A percentile compares a stretch with the other conserved stretches of the same genome.
Evolutionary conservation across 1,284 basidiomycete genomes (phyloP).

Genomic region (Microstroma glucosiphilum): DNA sequence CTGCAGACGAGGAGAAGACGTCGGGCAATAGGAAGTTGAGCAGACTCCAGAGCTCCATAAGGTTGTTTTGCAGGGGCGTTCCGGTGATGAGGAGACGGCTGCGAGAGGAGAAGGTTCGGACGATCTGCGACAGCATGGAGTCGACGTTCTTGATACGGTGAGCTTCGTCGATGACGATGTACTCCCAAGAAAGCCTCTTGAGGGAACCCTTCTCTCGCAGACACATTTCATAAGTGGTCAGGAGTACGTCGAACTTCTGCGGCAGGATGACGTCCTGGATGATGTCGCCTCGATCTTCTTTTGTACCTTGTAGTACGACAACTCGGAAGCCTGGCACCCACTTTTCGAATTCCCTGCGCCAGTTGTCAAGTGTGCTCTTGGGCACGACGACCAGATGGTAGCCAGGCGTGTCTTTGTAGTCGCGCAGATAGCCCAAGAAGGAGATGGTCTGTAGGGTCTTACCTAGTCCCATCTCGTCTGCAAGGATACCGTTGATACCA

Average conservation of each 20-base stretch:
- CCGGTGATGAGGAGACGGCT: slow-evolving; percentile 91
- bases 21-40: slow-evolving; percentile 67
- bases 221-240: slow-evolving; percentile 97
- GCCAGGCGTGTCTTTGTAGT: slow-evolving; percentile 69
- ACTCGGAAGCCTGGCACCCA: slow-evolving; percentile 83
- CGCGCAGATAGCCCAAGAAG: slow-evolving; percentile 89
- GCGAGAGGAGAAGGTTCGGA: slow-evolving; percentile 80
- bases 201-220: slow-evolving; percentile 85
- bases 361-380: slow-evolving; percentile 95
- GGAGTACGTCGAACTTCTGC: slow-evolving; percentile 86
- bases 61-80: slow-evolving; percentile 92
- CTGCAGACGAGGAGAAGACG: slow-evolving; percentile 55
- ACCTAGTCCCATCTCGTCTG: slow-evolving; percentile 72
- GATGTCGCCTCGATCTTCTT: slow-evolving; percentile 78
- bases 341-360: slow-evolving; percentile 82
- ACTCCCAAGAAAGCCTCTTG: slow-evolving; percentile 94
- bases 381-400: slow-evolving; percentile 94
- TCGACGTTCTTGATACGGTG: slow-evolving; percentile 99
- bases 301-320: slow-evolving; percentile 74
- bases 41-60: slow-evolving; percentile 92
- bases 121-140: slow-evolving; percentile 90
- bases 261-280: slow-evolving; percentile 73
- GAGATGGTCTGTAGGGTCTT: slow-evolving; percentile 98
- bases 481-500: slow-evolving; percentile 45
- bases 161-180: slow-evolving; percentile 97